Evolutionary conservation across 352 stramenopile species (phyloP).

Genomic region (Salisapilia sapeloensis): DNA sequence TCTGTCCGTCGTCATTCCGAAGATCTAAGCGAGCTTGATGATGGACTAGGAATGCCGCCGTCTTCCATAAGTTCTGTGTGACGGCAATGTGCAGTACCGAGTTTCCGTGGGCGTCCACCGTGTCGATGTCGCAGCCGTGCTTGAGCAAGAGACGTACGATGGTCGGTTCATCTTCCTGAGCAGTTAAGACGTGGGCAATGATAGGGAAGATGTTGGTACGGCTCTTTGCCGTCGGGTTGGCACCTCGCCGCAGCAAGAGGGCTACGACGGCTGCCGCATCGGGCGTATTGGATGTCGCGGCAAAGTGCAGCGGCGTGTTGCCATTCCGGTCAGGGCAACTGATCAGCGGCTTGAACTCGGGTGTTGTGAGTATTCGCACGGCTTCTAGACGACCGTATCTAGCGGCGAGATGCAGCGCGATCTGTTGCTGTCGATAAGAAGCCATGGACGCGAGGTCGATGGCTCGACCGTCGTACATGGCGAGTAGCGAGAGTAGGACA

Average conservation of each 20-base stretch:
- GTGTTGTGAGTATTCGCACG: conserved; percentile 21
- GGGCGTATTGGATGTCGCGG: conserved; percentile 32
- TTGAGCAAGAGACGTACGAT: conserved; percentile 61
- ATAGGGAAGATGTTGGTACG: conserved; percentile 58
- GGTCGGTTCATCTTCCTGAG: conserved; percentile 44
- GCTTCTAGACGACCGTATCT: conserved; percentile 61
- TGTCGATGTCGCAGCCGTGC: conserved; percentile 61
- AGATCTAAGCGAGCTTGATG: conserved; percentile 54
- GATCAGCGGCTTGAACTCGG: conserved; percentile 39
- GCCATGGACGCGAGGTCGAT: conserved; percentile 42
- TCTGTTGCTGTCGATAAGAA: conserved; percentile 59
- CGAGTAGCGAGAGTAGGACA: conserved; percentile 48
- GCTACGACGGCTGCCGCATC: conserved; percentile 33
- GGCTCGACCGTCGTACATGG: conserved; percentile 65
- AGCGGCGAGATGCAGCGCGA: conserved; percentile 64
- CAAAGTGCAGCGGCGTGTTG: conserved; percentile 74
- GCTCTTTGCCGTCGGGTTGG: conserved; percentile 54
- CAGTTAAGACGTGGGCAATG: conserved; percentile 52
- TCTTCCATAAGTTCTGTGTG: conserved; percentile 55
- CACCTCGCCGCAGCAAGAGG: conserved; percentile 29
- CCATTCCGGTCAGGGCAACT: conserved; percentile 54
- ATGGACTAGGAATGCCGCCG: conserved; percentile 41
- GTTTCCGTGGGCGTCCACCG: conserved; percentile 43
- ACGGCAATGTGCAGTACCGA: conserved; percentile 68
- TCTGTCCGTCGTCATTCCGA: conserved; percentile 50